Base-by-base conservation (phyloP, 148 eudicot species). In the Cornus controversa region DNA sequence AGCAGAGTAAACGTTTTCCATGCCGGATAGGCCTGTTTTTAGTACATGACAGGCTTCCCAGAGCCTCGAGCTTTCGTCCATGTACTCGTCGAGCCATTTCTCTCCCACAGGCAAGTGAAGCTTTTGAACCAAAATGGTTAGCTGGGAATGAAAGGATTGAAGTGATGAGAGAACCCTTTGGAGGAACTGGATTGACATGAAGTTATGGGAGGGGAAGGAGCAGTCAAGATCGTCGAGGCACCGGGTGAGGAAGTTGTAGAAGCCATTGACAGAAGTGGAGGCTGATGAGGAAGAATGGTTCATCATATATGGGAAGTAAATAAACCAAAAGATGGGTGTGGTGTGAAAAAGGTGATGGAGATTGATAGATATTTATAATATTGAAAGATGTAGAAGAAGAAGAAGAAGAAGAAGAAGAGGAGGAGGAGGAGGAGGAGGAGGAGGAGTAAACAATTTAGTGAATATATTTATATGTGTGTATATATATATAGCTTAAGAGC, bases 51-150 rank as follows among this genome's bases (percentile, higher is more conserved):
- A 88, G 26, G 88, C 87, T 34, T 88, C 91, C 91, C 89, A 88
- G 47, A 88, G 87, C 45, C 88, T 80, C 3, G 91, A 82, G 76
- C 89, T 88, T 73, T 88, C 91, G 58, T 88, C 91, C 91, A 88
- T 88, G 85, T 88, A 88, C 78, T 88, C 91, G 50, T 88, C 89
- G 53, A 87, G 90, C 90, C 90, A 87, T 71, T 87, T 87, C 54
- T 81, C 90, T 10, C 90, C 90, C 13, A 82, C 79, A 29, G 91
- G 91, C 67, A 88, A 64, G 50, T 82, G 77, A 29, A 88, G 79
- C 34, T 78, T 82, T 22, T 78, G 88, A 40, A 85, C 85, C 67
- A 88, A 64, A 80, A 81, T 22, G 67, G 84, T 83, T 20, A 85
- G 29, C 27, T 84, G 87, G 29, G 91, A 81, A 25, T 88, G 89